Conservation (phyloP, 768 basidiomycete genomes). For the Lyophyllum shimeji region DNA sequence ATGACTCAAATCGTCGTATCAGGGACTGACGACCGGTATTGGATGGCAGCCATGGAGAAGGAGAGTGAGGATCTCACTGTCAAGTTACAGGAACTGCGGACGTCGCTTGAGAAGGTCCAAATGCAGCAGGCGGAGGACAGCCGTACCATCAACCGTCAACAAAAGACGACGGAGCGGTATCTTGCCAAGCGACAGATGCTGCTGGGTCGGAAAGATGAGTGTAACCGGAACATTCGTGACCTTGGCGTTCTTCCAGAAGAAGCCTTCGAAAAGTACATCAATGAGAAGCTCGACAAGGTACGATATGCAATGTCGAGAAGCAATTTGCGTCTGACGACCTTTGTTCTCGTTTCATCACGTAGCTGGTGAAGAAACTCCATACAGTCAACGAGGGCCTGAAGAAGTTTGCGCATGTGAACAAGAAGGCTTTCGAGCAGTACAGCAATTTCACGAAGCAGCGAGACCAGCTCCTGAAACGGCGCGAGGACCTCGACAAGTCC, state of each 20-base stretch:
- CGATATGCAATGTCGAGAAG: constrained; percentile 21
- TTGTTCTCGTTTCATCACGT: background rate
- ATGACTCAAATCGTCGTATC: background rate
- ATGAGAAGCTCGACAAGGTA: constrained; percentile 85
- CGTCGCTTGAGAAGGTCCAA: constrained; percentile 71
- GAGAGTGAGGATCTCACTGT: constrained; percentile 61
- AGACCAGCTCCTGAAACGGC: constrained; percentile 82
- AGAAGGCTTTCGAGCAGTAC: constrained; percentile 99
- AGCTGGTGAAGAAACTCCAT: constrained; percentile 95
- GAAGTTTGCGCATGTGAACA: constrained; percentile 98
- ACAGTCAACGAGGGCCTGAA: constrained; percentile 89
- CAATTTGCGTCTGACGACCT: no score
- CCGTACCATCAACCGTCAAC: constrained; percentile 83
- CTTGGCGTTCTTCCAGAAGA: constrained; percentile 96
- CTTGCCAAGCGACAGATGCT: constrained; percentile 91
- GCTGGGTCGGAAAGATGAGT: constrained; percentile 83
- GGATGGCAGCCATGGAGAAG: constrained; percentile 65
- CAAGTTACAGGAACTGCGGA: constrained; percentile 66
- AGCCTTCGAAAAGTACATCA: constrained; percentile 93
- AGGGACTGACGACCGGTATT: background rate
- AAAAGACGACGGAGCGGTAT: constrained; percentile 95
- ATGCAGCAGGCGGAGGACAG: constrained; percentile 84
- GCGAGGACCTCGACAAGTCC: constrained; percentile 90
- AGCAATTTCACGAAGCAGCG: constrained; percentile 97
- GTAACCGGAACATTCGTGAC: constrained; percentile 93